A percentile compares a stretch with the other conserved stretches of the same genome.
These are phyloP conservation scores for Fraxinus nigra DNA, from an alignment of 305 asterid genomes.

Conservation along the genomic window DNA sequence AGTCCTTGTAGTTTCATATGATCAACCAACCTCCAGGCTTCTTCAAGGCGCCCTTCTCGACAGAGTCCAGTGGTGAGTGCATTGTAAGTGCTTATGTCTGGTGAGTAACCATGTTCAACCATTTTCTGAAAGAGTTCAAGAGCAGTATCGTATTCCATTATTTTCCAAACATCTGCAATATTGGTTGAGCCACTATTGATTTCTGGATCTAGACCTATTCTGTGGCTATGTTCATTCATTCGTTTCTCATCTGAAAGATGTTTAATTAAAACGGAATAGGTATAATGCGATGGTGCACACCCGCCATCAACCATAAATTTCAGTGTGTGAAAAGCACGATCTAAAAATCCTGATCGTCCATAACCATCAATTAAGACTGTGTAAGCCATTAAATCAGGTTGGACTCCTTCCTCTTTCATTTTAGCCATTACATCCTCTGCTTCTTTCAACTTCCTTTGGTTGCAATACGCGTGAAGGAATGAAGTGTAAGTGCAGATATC, in stretches of 20 bases:
- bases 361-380: conserved; percentile 75
- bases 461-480: conserved; percentile 72
- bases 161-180: conserved; percentile 71
- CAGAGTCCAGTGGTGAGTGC: conserved; percentile 61
- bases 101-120: conserved; percentile 51
- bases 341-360: conserved; percentile 57
- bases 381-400: conserved; percentile 61
- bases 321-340: conserved; percentile 49
- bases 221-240: conserved; percentile 17
- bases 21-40: conserved; percentile 55
- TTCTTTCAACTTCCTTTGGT: conserved; percentile 66
- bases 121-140: conserved; percentile 58
- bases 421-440: conserved; percentile 60
- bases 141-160: conserved; percentile 55
- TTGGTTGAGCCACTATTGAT: conserved; percentile 27
- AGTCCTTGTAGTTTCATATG: conserved; percentile 47
- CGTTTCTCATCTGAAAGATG: conserved; percentile 51
- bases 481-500: conserved; percentile 78
- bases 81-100: conserved; percentile 42
- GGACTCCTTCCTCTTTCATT: conserved; percentile 54
- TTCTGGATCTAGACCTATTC: conserved; percentile 14
- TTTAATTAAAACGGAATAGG: conserved; percentile 62
- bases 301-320: conserved; percentile 58
- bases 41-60: conserved; percentile 57
- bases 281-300: conserved; percentile 59